Conservation (phyloP, 805 yeast species). For the Lachancea lanzarotensis region DNA sequence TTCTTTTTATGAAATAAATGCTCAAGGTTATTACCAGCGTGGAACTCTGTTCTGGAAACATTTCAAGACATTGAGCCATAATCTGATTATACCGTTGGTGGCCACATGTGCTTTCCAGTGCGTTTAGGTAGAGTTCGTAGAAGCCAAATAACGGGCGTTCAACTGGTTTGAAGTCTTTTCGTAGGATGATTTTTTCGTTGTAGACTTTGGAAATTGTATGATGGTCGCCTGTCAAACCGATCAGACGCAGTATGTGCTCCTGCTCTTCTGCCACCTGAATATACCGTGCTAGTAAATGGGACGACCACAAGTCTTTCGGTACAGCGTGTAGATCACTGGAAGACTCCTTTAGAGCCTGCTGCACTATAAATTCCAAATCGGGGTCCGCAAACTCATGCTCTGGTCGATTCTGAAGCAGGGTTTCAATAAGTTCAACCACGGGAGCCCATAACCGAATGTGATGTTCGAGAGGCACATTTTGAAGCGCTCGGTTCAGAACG, state of each 20-base stretch:
- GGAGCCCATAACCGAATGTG: constrained; percentile 26
- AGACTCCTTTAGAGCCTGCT: constrained; percentile 9
- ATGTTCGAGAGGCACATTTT: constrained; percentile 9
- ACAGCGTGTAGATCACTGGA: constrained; percentile 7
- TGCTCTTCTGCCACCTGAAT: constrained; percentile 16
- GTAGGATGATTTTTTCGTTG: constrained; percentile 10
- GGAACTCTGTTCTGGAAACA: constrained; percentile 57
- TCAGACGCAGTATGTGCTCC: constrained; percentile 5
- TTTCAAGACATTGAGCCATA: constrained; percentile 32
- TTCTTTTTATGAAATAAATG: constrained; percentile 38
- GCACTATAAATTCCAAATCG: constrained; percentile 10
- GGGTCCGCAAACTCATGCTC: constrained; percentile 13
- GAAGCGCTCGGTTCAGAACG: constrained; percentile 26
- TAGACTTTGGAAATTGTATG: constrained; percentile 11
- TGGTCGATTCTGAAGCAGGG: constrained; percentile 8
- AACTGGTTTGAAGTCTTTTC: background rate
- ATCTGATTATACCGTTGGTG: constrained; percentile 10
- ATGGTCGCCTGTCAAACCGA: constrained; percentile 14
- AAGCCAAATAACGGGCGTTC: constrained; percentile 3
- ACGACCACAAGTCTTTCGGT: constrained; percentile 17
- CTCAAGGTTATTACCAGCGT: constrained; percentile 44
- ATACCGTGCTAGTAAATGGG: constrained; percentile 21
- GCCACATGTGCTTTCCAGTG: constrained; percentile 1
- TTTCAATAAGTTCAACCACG: constrained; percentile 17
- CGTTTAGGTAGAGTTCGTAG: constrained; percentile 3